Evolutionary conservation across 306 rosid species (phyloP), one percentile per base, ranked within the genome.

Genomic region (Cicer arietinum): DNA sequence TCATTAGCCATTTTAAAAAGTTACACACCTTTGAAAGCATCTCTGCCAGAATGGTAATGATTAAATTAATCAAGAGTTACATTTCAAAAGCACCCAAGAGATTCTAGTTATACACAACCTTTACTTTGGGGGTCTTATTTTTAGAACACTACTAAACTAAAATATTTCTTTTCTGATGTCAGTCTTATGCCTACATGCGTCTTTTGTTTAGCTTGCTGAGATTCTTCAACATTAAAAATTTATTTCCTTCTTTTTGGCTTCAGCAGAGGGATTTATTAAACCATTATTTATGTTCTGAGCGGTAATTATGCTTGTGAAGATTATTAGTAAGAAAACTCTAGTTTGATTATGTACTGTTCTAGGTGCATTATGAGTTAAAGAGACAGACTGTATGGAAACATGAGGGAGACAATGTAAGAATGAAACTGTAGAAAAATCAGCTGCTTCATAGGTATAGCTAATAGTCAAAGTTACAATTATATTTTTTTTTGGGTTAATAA

Each of bases 381-480:
- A 16, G 51, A 64, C 42, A 42, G 17, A 22, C 25, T 64, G 35
- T 12, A 53, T 10, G n/a, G 11, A 65, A 57, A 39, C 16, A 18
- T 53, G n/a, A 22, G 8, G 73, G 60, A 51, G 77, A 44, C 65
- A 60, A 25, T 22, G 22, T 17, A 68, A 54, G 52, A 10, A 62
- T 52, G 71, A 44, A 52, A 46, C 35, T 69, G 62, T 50, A 41
- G 76, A 43, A 40, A 74, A 73, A 60, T 8, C 52, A n/a, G 7
- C 35, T 18, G 20, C 74, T 77, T 56, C 68, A 71, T 70, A 30
- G 37, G 37, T 53, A 18, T 42, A 76, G 11, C 52, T 50, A 51
- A 7, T 41, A 41, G 69, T 79, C 58, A 60, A 77, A 61, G 80
- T 50, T 52, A 76, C 56, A 75, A 17, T 70, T 67, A 67, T 77